Evolutionary conservation across 2,329 filamentous ascomycete genomes (phyloP).

Genomic region (Coniochaeta hoffmannii): DNA sequence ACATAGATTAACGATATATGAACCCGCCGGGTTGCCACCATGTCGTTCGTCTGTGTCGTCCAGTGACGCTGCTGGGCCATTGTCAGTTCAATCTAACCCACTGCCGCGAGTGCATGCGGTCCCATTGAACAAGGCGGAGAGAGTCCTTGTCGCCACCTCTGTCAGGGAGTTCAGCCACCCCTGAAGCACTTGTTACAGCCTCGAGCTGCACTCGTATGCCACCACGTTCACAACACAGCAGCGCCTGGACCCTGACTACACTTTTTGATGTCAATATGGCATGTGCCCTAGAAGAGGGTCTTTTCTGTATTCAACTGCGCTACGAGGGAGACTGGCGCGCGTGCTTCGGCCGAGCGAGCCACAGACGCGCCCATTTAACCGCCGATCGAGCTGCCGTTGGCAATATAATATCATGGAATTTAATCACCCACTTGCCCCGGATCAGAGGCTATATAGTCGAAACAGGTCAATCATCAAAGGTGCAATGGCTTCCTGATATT

Average conservation of each 20-base stretch:
- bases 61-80: neutral
- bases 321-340: neutral
- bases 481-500: neutral
- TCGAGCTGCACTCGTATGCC: too few relatives aligned
- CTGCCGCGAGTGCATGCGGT: neutral
- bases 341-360: neutral
- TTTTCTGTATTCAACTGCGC: too few relatives aligned
- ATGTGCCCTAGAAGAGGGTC: too few relatives aligned
- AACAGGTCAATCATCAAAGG: neutral
- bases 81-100: neutral
- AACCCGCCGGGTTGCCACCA: neutral
- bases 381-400: neutral
- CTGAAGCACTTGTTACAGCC: too few relatives aligned
- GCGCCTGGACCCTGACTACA: too few relatives aligned
- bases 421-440: neutral
- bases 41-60: neutral
- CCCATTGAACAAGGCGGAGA: neutral
- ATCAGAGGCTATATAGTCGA: conserved; percentile 1
- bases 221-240: too few relatives aligned
- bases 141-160: too few relatives aligned
- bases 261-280: too few relatives aligned
- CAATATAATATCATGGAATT: neutral
- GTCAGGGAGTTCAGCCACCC: too few relatives aligned
- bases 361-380: neutral
- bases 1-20: neutral